Evolutionary conservation across 257 asterid genomes (phyloP), one percentile per base, ranked within the genome.

Genomic region (Orobanche coerulescens): DNA sequence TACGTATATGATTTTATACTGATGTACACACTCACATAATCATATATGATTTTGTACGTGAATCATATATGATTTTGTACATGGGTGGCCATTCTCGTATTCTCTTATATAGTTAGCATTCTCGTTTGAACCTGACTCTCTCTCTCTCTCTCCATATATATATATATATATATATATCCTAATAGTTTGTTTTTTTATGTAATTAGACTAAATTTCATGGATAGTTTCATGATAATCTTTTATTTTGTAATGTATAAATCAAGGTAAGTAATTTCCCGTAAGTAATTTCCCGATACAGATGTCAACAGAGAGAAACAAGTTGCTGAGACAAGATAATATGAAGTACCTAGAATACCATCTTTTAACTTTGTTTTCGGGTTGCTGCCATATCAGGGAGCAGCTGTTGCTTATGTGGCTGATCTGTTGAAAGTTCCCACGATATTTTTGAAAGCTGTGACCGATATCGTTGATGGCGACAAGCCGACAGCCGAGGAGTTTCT

Each of bases 401-500:
- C 99, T 15, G 42, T 93, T 57, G 97, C 94, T 65, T 93, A 89
- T 69, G 99, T 89, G 58, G 90, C 96, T 7, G 94, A 86, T 81
- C 91, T 89, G 54, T 63, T 93, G 65, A 75, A 83, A 69, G 95
- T 87, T 26, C 97, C 99, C 5, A 80, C 70, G 26, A 83, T 89
- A 67, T 87, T 83, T 66, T 18, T 89, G 60, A 93, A 93, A 78
- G 99, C 95, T 5, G 94, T 93, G 73, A 93, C 99, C 0, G 99
- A 89, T 60, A 79, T 93, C 13, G 69, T 89, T 44, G 99, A 93
- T 56, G 97, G 96, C 4, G 88, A 89, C 49, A 93, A 82, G 65
- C 99, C 99, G 46, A 86, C 99, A 1, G 63, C 96, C 2, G 99
- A 89, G 69, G 99, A 93, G 66, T 93, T 89, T 72, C 70, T 84